Conservation (phyloP, 495 filamentous ascomycete genomes). For the Talaromyces adpressus region DNA sequence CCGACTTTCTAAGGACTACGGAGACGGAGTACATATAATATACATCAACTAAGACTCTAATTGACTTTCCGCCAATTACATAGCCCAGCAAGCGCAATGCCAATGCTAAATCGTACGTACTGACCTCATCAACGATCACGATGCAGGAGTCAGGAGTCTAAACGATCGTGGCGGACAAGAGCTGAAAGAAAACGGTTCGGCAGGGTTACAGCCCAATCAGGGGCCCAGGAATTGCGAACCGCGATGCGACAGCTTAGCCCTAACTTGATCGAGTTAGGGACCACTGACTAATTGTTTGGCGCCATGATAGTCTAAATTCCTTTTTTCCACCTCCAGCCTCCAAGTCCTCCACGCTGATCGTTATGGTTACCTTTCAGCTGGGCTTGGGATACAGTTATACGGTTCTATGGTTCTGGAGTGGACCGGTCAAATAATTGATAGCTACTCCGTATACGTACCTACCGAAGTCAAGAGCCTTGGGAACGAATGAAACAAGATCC, state of each 20-base stretch:
- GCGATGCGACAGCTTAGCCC: not conserved
- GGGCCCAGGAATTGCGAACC: not conserved
- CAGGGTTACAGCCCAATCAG: not conserved
- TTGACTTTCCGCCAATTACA: not conserved
- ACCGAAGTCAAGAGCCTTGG: not conserved
- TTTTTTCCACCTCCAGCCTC: not conserved
- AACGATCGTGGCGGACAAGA: not conserved
- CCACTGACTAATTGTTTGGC: not conserved
- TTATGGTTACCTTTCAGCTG: not conserved
- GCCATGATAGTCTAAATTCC: not conserved
- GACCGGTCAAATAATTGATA: not conserved
- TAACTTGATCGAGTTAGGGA: not conserved
- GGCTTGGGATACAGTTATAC: not conserved
- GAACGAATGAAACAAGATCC: not conserved
- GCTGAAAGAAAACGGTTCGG: not conserved
- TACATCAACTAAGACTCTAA: not conserved
- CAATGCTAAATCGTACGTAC: not conserved
- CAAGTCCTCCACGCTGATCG: not conserved
- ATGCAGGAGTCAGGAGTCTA: not conserved
- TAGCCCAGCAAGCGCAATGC: not conserved
- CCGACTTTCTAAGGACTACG: not conserved
- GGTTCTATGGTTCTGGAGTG: not conserved
- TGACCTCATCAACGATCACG: not conserved
- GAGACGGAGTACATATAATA: not conserved
- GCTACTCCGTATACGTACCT: not conserved